These are phyloP conservation scores for Syzygium aromaticum DNA, from an alignment of 345 rosid genomes.

Conservation along the genomic window DNA sequence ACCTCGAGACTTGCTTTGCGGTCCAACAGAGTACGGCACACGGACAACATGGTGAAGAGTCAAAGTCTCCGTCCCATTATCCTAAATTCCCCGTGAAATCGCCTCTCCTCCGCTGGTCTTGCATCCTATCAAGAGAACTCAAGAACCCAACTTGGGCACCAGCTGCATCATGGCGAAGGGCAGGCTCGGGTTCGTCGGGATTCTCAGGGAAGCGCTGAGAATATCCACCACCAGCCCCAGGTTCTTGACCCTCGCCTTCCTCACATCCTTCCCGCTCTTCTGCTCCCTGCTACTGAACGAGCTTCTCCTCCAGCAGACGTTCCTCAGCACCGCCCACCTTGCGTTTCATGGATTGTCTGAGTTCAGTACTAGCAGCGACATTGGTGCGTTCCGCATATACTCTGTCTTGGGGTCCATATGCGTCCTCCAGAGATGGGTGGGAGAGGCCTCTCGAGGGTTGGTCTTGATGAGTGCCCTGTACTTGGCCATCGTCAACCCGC, in stretches of 20 bases:
- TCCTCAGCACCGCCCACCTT: neutral
- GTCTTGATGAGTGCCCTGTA: neutral
- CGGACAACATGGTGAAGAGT: neutral
- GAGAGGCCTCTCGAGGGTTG: neutral
- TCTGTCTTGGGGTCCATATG: neutral
- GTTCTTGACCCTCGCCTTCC: slow-evolving; percentile 13
- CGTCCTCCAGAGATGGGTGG: neutral
- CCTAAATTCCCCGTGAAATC: neutral
- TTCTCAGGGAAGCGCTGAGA: slow-evolving; percentile 7
- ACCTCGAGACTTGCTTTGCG: neutral
- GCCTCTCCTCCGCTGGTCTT: neutral
- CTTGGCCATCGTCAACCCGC: slow-evolving; percentile 5
- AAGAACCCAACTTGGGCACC: neutral
- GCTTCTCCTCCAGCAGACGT: slow-evolving; percentile 8
- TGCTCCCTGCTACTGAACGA: slow-evolving; percentile 10
- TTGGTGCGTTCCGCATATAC: neutral
- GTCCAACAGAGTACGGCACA: too few species aligned
- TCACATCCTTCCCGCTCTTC: slow-evolving; percentile 18
- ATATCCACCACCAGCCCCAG: slow-evolving; percentile 10
- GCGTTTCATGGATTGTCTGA: neutral
- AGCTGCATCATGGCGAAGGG: neutral
- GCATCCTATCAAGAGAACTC: neutral
- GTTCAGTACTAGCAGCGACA: neutral
- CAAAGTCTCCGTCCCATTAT: neutral
- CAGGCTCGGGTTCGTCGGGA: slow-evolving; percentile 8